Evolutionary conservation across 2,329 filamentous ascomycete genomes (phyloP).

Genomic region (Clonostachys rhizophaga): DNA sequence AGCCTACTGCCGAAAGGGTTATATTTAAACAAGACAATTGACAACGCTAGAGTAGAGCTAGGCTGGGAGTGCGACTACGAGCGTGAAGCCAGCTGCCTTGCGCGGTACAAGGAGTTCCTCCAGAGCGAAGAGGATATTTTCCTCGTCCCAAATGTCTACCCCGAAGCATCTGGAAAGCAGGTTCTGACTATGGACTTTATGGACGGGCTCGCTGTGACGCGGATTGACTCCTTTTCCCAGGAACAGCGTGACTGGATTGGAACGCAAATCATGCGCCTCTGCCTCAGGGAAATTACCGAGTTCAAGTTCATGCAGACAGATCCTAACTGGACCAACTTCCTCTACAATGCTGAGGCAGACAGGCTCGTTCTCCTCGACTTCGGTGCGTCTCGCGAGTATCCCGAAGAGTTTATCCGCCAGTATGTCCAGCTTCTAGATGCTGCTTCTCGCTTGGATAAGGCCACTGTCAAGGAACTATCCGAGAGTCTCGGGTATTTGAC

Average conservation of each 20-base stretch:
- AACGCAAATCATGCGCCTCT: constrained; percentile 86
- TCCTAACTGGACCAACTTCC: constrained; percentile 98
- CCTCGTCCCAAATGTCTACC: constrained; percentile 71
- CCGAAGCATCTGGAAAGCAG: constrained; percentile 76
- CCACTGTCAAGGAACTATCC: constrained; percentile 61
- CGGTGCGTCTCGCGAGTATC: constrained; percentile 84
- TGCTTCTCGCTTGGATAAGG: constrained; percentile 66
- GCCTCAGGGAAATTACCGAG: constrained; percentile 86
- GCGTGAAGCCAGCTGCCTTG: constrained; percentile 78
- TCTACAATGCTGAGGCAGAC: constrained; percentile 70
- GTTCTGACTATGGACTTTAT: constrained; percentile 94
- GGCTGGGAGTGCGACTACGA: constrained; percentile 97
- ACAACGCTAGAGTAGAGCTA: constrained; percentile 86
- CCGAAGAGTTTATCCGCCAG: constrained; percentile 69
- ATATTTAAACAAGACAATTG: constrained; percentile 95
- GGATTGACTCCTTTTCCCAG: constrained; percentile 70
- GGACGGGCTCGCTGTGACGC: constrained; percentile 80
- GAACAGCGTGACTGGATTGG: constrained; percentile 93
- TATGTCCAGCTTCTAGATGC: constrained; percentile 81
- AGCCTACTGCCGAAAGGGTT: constrained; percentile 85
- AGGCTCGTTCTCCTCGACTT: constrained; percentile 93
- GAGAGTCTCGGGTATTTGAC: constrained; percentile 85
- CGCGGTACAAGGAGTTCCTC: constrained; percentile 74
- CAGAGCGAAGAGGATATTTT: constrained; percentile 63
- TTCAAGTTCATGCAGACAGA: constrained; percentile 99